Evolutionary conservation across 2,329 filamentous ascomycete species (phyloP).

Genomic region (Acephala macrosclerotiorum): DNA sequence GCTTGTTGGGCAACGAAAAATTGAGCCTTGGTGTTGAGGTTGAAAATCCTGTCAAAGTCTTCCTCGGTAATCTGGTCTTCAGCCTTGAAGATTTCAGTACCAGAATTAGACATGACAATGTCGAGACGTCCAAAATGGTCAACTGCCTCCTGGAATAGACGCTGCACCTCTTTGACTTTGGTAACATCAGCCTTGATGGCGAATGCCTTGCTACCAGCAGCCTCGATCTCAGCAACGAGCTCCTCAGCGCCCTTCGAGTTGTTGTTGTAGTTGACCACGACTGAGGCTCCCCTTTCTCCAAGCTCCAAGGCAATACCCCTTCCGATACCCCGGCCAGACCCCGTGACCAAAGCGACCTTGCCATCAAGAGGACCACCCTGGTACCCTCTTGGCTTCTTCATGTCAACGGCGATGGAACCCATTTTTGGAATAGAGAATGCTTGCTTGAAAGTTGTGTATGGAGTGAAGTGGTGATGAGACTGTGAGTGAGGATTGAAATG

Average conservation of each 20-base stretch:
- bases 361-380: conserved; percentile 28
- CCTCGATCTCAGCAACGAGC: conserved; percentile 58
- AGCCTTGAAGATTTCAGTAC: conserved; percentile 39
- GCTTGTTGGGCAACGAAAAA: conserved; percentile 82
- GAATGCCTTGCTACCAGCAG: conserved; percentile 58
- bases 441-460: background rate
- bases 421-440: background rate
- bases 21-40: conserved; percentile 71
- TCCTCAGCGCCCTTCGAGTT: conserved; percentile 64
- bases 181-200: conserved; percentile 67
- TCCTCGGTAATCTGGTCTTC: conserved; percentile 40
- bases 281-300: conserved; percentile 49
- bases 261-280: conserved; percentile 68
- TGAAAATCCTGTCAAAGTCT: conserved; percentile 56
- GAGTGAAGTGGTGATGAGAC: background rate
- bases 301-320: conserved; percentile 50
- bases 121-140: conserved; percentile 40
- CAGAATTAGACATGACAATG: conserved; percentile 42
- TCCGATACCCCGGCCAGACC: conserved; percentile 81
- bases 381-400: conserved; percentile 6
- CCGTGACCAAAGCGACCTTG: conserved; percentile 85
- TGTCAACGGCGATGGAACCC: conserved; percentile 13
- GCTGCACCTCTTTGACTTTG: conserved; percentile 45
- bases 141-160: conserved; percentile 37
- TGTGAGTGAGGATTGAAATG: background rate